Conservation (phyloP, 148 eudicot genomes). For the Cornus suecica region DNA sequence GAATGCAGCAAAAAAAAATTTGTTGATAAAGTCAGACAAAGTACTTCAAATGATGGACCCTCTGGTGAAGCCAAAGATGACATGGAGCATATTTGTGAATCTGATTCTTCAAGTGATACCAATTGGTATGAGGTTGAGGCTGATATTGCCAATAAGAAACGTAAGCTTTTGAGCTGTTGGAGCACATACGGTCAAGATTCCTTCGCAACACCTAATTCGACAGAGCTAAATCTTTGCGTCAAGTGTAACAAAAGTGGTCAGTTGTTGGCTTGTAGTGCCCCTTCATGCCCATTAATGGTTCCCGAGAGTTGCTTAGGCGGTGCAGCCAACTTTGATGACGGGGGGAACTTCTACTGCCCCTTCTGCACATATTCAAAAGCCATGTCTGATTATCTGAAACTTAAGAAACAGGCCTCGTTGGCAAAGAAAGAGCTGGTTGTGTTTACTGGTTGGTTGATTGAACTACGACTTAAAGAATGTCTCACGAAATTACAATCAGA, state of each 20-base stretch:
- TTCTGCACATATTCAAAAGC: constrained; percentile 75
- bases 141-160: constrained; percentile 35
- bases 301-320: constrained; percentile 68
- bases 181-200: constrained; percentile 38
- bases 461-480: constrained; percentile 14
- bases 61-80: constrained; percentile 8
- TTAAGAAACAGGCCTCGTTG: constrained; percentile 40
- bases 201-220: constrained; percentile 27
- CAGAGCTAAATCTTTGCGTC: constrained; percentile 50
- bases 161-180: constrained; percentile 44
- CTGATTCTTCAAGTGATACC: constrained; percentile 24
- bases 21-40: constrained; percentile 18
- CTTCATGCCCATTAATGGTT: constrained; percentile 54
- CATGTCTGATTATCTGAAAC: constrained; percentile 39
- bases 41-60: constrained; percentile 4
- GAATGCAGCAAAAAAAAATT: constrained; percentile 10
- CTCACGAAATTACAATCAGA: constrained; percentile 18
- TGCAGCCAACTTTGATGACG: constrained; percentile 43
- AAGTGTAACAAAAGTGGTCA: constrained; percentile 67
- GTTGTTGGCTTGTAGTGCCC: constrained; percentile 51
- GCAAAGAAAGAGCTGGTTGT: constrained; percentile 49
- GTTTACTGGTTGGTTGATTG: constrained; percentile 39
- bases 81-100: constrained; percentile 10
- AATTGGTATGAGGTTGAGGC: constrained; percentile 22
- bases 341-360: constrained; percentile 73